phyloP scores from a whole-genome alignment of 306 rosid species.

The Malus sylvestris region DNA sequence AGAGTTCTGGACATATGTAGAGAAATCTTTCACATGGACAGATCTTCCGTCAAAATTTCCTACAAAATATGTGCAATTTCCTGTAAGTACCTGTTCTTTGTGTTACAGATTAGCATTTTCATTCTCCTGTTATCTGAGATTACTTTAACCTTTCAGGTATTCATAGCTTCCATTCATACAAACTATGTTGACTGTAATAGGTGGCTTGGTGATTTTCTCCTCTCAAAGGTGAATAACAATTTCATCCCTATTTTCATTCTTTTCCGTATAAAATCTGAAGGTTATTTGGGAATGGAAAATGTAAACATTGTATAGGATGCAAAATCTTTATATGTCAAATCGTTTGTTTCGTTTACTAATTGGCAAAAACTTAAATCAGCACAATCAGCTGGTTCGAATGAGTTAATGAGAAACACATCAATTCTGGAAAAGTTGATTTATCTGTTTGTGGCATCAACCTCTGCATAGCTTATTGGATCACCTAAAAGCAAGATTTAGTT shows the following conservation, averaged over 20 bases:
- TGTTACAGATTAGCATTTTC: slow-evolving; percentile 9
- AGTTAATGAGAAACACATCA: neutral
- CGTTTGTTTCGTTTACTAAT: neutral
- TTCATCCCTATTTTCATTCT: slow-evolving; percentile 10
- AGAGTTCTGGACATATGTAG: slow-evolving; percentile 93
- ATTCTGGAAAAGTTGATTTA: neutral
- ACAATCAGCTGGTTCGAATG: neutral
- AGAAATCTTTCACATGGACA: slow-evolving; percentile 92
- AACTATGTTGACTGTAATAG: slow-evolving; percentile 97
- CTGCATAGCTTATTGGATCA: neutral
- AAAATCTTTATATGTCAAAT: neutral
- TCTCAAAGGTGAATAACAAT: slow-evolving; percentile 71
- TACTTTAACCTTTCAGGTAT: slow-evolving; percentile 46
- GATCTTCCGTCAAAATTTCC: slow-evolving; percentile 94
- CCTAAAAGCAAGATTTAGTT: neutral
- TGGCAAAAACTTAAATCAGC: neutral
- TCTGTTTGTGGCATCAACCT: neutral
- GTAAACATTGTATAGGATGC: neutral
- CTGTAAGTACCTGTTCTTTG: slow-evolving; percentile 48
- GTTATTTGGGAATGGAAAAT: neutral
- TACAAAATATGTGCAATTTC: slow-evolving; percentile 91
- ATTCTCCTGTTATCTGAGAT: slow-evolving; percentile 8
- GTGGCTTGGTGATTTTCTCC: slow-evolving; percentile 95
- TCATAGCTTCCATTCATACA: slow-evolving; percentile 70
- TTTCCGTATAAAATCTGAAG: neutral